phyloP scores from a whole-genome alignment of 1,284 basidiomycete species.

The Puccinia coronata region DNA sequence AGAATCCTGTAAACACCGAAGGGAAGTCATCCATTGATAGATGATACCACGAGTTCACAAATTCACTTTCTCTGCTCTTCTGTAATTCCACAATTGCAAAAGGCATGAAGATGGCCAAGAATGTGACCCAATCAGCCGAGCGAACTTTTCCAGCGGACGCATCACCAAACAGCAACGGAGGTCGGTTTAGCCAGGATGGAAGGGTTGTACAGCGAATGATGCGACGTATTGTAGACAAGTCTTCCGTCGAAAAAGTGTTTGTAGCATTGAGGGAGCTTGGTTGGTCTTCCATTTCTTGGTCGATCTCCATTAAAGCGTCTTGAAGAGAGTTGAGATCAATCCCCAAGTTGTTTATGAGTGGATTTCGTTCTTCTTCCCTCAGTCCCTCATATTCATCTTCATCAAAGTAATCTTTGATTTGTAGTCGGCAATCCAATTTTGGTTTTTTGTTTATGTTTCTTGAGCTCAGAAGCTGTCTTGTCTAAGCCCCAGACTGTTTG shows the following conservation, averaged over 20 bases:
- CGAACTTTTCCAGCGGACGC: slow-evolving; percentile 35
- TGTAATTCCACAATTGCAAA: slow-evolving; percentile 36
- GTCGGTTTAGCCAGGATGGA: slow-evolving; percentile 36
- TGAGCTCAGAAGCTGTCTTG: neutral
- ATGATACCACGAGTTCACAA: slow-evolving; percentile 30
- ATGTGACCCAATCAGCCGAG: slow-evolving; percentile 26
- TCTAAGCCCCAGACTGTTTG: slow-evolving; percentile 12
- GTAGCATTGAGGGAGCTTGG: neutral
- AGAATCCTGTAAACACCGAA: too few species aligned
- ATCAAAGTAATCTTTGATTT: slow-evolving; percentile 20
- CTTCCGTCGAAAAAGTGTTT: slow-evolving; percentile 19
- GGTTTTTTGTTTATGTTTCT: neutral
- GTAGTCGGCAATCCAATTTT: neutral
- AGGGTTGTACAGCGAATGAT: neutral
- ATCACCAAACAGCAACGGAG: slow-evolving; percentile 24
- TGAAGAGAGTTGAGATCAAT: slow-evolving; percentile 17
- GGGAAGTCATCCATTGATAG: too few species aligned
- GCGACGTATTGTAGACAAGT: slow-evolving; percentile 27
- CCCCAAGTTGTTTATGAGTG: neutral
- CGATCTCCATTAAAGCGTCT: slow-evolving; percentile 33
- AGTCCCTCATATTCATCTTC: slow-evolving; percentile 35
- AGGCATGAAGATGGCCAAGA: too few species aligned
- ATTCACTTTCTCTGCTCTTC: neutral
- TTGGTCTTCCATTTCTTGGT: neutral
- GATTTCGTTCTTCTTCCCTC: neutral